Percentiles rank a stretch among this genome's conserved stretches.
Evolutionary conservation across 2,329 filamentous ascomycete genomes (phyloP).

Genomic region (Colletotrichum lentis): DNA sequence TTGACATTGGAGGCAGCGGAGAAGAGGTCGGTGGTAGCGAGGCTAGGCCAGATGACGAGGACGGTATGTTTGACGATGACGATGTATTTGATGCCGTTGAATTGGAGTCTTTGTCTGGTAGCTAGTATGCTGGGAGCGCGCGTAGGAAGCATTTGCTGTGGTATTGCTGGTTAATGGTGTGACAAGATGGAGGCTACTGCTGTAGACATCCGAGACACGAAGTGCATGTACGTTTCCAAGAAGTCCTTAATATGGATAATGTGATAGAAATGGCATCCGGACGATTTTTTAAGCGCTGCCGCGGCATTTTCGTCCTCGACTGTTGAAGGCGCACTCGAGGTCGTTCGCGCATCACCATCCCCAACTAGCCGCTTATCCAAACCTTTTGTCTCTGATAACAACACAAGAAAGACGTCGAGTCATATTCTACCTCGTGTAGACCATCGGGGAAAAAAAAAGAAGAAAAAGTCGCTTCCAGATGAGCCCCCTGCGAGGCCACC

Average conservation of each 20-base stretch:
- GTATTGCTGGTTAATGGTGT: neutral
- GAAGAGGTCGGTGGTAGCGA: neutral
- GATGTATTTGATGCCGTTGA: slow-evolving; percentile 23
- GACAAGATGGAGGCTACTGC: no score
- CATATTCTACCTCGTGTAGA: no score
- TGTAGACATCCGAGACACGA: no score
- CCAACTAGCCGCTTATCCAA: no score
- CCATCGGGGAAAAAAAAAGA: no score
- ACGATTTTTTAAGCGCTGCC: neutral
- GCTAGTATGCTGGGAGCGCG: neutral
- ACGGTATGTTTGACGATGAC: slow-evolving; percentile 2
- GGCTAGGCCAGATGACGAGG: neutral
- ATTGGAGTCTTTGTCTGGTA: neutral
- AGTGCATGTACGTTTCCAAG: no score
- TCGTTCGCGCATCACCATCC: neutral
- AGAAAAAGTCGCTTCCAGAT: no score
- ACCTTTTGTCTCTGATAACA: no score
- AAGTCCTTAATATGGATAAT: no score
- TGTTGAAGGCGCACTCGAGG: neutral
- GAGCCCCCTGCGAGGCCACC: no score
- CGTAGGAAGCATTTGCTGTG: fast-evolving
- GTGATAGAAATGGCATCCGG: no score
- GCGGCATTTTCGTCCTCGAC: neutral
- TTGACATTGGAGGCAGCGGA: slow-evolving; percentile 53
- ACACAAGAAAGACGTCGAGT: no score